phyloP scores from a whole-genome alignment of 129 eudicot genomes.

The Flaveria linearis region DNA sequence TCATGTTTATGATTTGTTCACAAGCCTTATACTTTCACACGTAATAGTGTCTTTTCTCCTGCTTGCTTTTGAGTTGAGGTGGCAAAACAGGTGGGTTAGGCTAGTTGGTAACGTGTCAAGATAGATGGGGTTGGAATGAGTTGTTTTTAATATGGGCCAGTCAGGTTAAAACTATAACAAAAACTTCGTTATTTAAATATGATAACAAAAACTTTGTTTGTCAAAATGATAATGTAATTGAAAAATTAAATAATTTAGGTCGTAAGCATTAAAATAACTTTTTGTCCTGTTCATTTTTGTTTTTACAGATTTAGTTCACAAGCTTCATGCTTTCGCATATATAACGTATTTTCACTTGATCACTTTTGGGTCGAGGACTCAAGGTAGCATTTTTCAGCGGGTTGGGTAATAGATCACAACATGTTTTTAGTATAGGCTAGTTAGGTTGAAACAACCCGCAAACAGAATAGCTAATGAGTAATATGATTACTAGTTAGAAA shows the following conservation, averaged over 20 bases:
- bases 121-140: background rate
- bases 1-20: slow-evolving; percentile 8
- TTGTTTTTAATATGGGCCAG: background rate
- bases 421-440: background rate
- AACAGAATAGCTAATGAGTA: background rate
- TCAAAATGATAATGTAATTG: background rate
- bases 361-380: background rate
- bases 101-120: background rate
- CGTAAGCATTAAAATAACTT: slow-evolving; percentile 7
- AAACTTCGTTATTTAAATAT: background rate
- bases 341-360: slow-evolving; percentile 5
- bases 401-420: background rate
- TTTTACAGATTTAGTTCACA: background rate
- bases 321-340: slow-evolving; percentile 9
- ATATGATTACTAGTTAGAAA: background rate
- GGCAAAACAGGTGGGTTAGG: background rate
- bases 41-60: slow-evolving; percentile 9
- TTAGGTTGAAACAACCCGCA: background rate
- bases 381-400: background rate
- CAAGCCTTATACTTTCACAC: slow-evolving; percentile 14
- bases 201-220: background rate
- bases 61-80: slow-evolving; percentile 7
- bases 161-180: background rate
- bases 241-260: background rate
- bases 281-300: background rate